Evolutionary conservation across 2,329 filamentous ascomycete species (phyloP), one percentile per base, ranked within the genome.

Genomic region (Chrysoporthe cubensis): DNA sequence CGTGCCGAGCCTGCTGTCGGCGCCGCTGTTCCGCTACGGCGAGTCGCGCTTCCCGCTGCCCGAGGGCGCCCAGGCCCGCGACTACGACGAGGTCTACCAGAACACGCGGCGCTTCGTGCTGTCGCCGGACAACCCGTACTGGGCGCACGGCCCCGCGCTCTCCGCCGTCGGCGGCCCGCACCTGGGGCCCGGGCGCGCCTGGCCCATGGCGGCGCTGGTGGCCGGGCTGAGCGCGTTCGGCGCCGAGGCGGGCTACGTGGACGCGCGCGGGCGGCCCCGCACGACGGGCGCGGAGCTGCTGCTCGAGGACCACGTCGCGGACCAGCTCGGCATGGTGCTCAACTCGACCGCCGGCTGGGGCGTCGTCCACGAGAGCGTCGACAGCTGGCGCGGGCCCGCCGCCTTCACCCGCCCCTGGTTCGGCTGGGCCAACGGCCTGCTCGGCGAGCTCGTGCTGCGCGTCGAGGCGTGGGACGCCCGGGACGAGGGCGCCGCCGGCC

Each of bases 51-150:
- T 61, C 62, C 16, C 34, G 3, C 46, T 68, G 0, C 66, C 69
- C 13, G 54, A 56, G 3, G 50, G 40, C 46, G 46, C 66, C 14
- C 71, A 4, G 46, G 16, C 58, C 0, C 79, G 83, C 13, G 78
- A 82, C 34, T 82, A 87, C 40, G 87, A 94, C 72, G 72, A 83
- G 5, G 83, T 91, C 1, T 97, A 97, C 76, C 86, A 90, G 74
- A 93, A 92, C 76, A 97, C 93, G 0, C 86, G 94, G 66, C 85
- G 85, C 66, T 95, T 94, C 85, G 88, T 96, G 68, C 85, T 96
- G 32, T 87, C 87, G 67, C 86, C 87, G 65, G 87, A 88, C 0
- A 97, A 97, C 74, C 92, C 93, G 0, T 97, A 96, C 78, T 97
- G 86, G 73, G 82, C 92, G 63, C 81, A 83, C 18, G 92, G 92